phyloP scores from a whole-genome alignment of 306 rosid species.

The Cajanus cajan region DNA sequence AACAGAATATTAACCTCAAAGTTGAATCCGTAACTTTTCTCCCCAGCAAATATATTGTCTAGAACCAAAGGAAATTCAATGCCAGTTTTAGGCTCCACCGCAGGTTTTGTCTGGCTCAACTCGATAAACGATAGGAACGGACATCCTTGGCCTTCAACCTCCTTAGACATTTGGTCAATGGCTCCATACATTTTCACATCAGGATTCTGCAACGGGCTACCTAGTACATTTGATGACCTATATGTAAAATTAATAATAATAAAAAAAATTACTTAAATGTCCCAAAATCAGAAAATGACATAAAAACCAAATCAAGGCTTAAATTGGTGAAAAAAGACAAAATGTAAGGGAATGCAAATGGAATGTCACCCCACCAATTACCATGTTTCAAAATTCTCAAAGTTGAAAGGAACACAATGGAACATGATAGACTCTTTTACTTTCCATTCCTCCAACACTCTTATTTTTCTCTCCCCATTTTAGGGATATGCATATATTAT shows the following conservation, averaged over 20 bases:
- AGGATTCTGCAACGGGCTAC: conserved; percentile 53
- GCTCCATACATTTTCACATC: conserved; percentile 45
- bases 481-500: not conserved
- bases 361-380: not conserved
- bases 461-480: not conserved
- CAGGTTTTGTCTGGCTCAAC: conserved; percentile 56
- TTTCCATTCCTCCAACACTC: not conserved
- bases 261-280: conserved; percentile 19
- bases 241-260: conserved; percentile 11
- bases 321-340: not conserved
- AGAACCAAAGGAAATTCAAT: conserved; percentile 79
- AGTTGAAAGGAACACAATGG: not conserved
- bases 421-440: not conserved
- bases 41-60: conserved; percentile 49
- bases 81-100: conserved; percentile 87
- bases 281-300: not conserved
- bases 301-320: not conserved
- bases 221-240: conserved; percentile 73
- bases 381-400: not conserved
- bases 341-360: not conserved
- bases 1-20: conserved; percentile 62
- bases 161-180: conserved; percentile 56
- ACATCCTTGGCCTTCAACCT: conserved; percentile 56
- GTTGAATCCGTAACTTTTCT: conserved; percentile 48
- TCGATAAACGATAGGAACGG: conserved; percentile 43